A percentile compares a stretch with the other conserved stretches of the same genome.
These are phyloP conservation scores for Inonotus hispidus DNA, from an alignment of 1,284 basidiomycete species.

Conservation along the genomic window DNA sequence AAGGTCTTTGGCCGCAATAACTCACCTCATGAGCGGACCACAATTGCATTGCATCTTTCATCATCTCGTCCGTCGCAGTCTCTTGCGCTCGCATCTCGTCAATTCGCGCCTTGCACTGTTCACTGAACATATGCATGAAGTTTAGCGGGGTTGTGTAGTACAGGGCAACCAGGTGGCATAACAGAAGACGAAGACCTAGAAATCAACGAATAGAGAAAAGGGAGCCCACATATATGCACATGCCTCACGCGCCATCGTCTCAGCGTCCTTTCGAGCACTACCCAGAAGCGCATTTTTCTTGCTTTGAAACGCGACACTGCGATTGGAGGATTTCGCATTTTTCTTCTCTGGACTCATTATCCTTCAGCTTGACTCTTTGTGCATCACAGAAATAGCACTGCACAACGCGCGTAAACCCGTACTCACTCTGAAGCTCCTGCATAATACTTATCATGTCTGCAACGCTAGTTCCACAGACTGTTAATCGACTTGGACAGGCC, in stretches of 20 bases:
- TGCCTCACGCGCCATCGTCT: conserved; percentile 26
- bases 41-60: conserved; percentile 23
- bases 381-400: too few species aligned
- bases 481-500: not conserved
- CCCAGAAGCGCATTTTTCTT: conserved; percentile 28
- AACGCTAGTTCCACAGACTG: conserved; percentile 18
- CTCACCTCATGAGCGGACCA: conserved; percentile 27
- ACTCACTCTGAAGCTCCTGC: conserved; percentile 29
- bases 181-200: not conserved
- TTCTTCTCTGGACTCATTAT: conserved; percentile 32
- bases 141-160: not conserved
- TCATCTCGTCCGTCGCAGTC: conserved; percentile 21
- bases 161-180: not conserved
- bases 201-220: not conserved
- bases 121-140: conserved; percentile 20
- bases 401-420: too few species aligned
- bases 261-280: conserved; percentile 26
- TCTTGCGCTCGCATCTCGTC: conserved; percentile 27
- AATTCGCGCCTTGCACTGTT: conserved; percentile 26
- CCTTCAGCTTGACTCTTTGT: too few species aligned
- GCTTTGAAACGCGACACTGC: conserved; percentile 26
- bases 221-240: conserved; percentile 26
- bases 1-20: not conserved
- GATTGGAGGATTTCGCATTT: conserved; percentile 26
- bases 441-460: conserved; percentile 30